Percentiles rank a stretch among this genome's conserved stretches.
These are phyloP conservation scores for Chaetomium sp. DNA, from an alignment of 2,329 filamentous ascomycete genomes.

Conservation along the genomic window DNA sequence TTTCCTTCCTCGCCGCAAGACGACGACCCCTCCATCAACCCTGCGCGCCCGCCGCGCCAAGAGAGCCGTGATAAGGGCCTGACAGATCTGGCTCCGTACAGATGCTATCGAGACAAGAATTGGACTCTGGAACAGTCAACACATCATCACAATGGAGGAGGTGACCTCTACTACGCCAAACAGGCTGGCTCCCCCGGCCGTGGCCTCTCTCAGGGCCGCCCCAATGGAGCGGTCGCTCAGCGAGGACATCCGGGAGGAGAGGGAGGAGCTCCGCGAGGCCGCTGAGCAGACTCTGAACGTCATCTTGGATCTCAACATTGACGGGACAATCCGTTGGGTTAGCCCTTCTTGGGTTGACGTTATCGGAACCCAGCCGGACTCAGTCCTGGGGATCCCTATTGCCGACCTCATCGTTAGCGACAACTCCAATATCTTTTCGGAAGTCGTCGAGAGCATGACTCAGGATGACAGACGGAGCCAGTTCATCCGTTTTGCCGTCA, in stretches of 20 bases:
- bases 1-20: slow-evolving; percentile 26
- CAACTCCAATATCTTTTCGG: slow-evolving; percentile 77
- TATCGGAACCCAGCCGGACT: slow-evolving; percentile 74
- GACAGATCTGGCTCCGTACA: slow-evolving; percentile 19
- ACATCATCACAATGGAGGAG: slow-evolving; percentile 48
- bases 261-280: slow-evolving; percentile 90
- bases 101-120: slow-evolving; percentile 43
- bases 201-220: slow-evolving; percentile 54
- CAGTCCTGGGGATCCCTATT: slow-evolving; percentile 75
- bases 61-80: slow-evolving; percentile 19
- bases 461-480: slow-evolving; percentile 92
- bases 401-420: slow-evolving; percentile 77
- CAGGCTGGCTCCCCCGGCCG: slow-evolving; percentile 56
- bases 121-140: slow-evolving; percentile 35
- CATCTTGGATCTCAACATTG: slow-evolving; percentile 89
- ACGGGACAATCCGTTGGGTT: slow-evolving; percentile 91
- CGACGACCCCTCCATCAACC: slow-evolving; percentile 5
- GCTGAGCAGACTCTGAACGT: slow-evolving; percentile 96
- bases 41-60: slow-evolving; percentile 1
- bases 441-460: slow-evolving; percentile 85
- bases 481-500: slow-evolving; percentile 78
- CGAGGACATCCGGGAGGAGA: slow-evolving; percentile 88
- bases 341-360: slow-evolving; percentile 96
- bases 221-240: slow-evolving; percentile 71
- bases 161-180: slow-evolving; percentile 34